phyloP scores from a whole-genome alignment of 1,284 basidiomycete species.

The Ganoderma leucocontextum region DNA sequence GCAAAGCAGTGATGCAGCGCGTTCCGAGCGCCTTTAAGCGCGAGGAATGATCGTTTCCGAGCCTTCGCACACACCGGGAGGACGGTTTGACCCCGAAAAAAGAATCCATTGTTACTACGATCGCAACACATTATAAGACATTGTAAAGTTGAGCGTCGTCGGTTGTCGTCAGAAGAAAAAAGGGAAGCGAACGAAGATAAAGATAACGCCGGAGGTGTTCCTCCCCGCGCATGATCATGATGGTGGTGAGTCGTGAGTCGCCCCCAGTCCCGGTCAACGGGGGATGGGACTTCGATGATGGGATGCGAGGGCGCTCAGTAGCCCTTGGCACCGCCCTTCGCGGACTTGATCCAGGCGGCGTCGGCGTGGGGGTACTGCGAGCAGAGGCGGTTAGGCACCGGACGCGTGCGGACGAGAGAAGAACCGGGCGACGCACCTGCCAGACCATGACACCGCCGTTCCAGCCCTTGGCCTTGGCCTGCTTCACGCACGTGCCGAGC shows the following conservation, averaged over 20 bases:
- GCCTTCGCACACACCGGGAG: slow-evolving; percentile 7
- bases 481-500: slow-evolving; percentile 60
- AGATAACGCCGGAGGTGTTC: neutral
- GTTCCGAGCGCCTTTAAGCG: too few species aligned
- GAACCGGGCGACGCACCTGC: slow-evolving; percentile 6
- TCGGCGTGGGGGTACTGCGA: slow-evolving; percentile 26
- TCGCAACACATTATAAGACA: slow-evolving; percentile 6
- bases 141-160: neutral
- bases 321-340: slow-evolving; percentile 18
- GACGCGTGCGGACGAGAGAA: neutral
- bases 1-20: too few species aligned
- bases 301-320: slow-evolving; percentile 8
- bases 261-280: neutral
- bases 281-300: neutral
- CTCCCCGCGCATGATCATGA: slow-evolving; percentile 3
- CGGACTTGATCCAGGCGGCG: slow-evolving; percentile 26
- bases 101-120: slow-evolving; percentile 3
- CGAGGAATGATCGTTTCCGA: too few species aligned
- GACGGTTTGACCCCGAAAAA: neutral
- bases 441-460: slow-evolving; percentile 44
- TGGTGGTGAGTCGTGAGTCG: neutral
- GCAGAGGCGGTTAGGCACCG: neutral
- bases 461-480: slow-evolving; percentile 66
- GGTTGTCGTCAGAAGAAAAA: too few species aligned
- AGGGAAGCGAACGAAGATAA: neutral